Evolutionary conservation across 2,329 filamentous ascomycete genomes (phyloP).

Genomic region (Fusarium foetens): DNA sequence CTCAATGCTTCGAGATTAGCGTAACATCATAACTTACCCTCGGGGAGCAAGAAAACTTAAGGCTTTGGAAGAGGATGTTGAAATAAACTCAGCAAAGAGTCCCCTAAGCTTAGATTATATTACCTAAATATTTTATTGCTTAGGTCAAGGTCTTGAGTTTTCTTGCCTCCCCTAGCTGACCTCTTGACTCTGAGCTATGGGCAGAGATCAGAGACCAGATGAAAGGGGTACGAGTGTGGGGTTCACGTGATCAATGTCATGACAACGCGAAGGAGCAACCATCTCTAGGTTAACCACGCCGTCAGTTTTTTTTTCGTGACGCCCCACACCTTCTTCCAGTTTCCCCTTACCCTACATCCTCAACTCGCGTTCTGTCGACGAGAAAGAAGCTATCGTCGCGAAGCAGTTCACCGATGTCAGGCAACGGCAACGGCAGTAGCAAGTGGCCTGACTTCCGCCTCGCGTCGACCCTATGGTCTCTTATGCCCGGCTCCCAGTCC

Average conservation of each 20-base stretch:
- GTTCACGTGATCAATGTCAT: conserved; percentile 32
- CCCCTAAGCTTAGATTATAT: not conserved
- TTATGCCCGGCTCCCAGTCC: conserved; percentile 44
- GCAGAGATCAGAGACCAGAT: not conserved
- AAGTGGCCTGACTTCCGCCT: conserved; percentile 50
- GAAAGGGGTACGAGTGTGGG: conserved; percentile 1
- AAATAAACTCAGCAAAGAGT: not conserved
- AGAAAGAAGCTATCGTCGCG: conserved; percentile 33
- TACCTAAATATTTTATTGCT: not conserved
- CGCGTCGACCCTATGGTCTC: conserved; percentile 46
- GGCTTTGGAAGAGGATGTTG: not conserved
- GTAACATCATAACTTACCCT: not conserved
- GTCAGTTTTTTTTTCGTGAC: conserved; percentile 44
- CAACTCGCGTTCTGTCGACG: conserved; percentile 24
- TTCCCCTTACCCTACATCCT: conserved; percentile 43
- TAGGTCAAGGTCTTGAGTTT: not conserved
- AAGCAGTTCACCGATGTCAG: conserved; percentile 43
- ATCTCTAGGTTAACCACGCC: conserved; percentile 35
- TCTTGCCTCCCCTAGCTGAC: not conserved
- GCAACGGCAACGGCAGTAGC: conserved; percentile 36
- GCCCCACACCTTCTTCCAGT: conserved; percentile 42
- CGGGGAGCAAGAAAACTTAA: not conserved
- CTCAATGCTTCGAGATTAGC: not conserved
- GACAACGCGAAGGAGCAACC: conserved; percentile 18
- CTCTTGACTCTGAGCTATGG: not conserved